Percentiles rank a stretch among this genome's conserved stretches.
Conservation (phyloP, 2,329 filamentous ascomycete species). For the Cordyceps pruinosa region DNA sequence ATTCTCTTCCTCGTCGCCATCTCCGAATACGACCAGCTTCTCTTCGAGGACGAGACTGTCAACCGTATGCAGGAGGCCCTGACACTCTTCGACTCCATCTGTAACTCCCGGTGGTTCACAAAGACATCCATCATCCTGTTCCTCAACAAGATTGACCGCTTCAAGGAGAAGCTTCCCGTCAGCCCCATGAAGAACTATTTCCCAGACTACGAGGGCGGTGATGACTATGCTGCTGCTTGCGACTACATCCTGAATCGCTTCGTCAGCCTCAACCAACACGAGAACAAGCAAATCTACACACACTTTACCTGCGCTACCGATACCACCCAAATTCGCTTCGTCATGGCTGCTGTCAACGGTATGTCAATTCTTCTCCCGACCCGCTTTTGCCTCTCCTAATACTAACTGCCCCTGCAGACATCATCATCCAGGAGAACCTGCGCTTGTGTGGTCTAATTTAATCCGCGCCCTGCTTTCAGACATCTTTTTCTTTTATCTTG, state of each 20-base stretch:
- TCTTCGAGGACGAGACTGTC: slow-evolving; percentile 94
- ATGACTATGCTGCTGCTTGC: slow-evolving; percentile 91
- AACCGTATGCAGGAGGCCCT: slow-evolving; percentile 90
- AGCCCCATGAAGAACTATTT: slow-evolving; percentile 87
- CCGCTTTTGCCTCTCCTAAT: background rate
- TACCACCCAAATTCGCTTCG: slow-evolving; percentile 97
- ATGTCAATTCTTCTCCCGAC: slow-evolving; percentile 28
- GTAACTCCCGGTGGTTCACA: slow-evolving; percentile 85
- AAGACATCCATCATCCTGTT: slow-evolving; percentile 85
- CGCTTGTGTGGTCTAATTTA: slow-evolving; percentile 95
- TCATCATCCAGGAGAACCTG: slow-evolving; percentile 99
- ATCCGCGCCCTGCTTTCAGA: slow-evolving; percentile 24
- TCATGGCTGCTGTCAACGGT: slow-evolving; percentile 99
- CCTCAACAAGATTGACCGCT: slow-evolving; percentile 85
- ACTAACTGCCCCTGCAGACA: slow-evolving; percentile 53
- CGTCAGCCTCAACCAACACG: slow-evolving; percentile 95
- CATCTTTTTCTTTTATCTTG: slow-evolving; percentile 24
- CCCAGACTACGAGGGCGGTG: slow-evolving; percentile 87
- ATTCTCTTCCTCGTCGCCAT: slow-evolving; percentile 96
- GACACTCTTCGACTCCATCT: slow-evolving; percentile 80
- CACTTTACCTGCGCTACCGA: slow-evolving; percentile 99
- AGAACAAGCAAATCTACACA: slow-evolving; percentile 99
- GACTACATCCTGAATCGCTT: slow-evolving; percentile 99
- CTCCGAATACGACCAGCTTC: slow-evolving; percentile 91
- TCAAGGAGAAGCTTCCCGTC: slow-evolving; percentile 76